These are phyloP conservation scores for Rhizopus sp. DNA, from an alignment of 371 early-diverging fungal species.

Conservation along the genomic window DNA sequence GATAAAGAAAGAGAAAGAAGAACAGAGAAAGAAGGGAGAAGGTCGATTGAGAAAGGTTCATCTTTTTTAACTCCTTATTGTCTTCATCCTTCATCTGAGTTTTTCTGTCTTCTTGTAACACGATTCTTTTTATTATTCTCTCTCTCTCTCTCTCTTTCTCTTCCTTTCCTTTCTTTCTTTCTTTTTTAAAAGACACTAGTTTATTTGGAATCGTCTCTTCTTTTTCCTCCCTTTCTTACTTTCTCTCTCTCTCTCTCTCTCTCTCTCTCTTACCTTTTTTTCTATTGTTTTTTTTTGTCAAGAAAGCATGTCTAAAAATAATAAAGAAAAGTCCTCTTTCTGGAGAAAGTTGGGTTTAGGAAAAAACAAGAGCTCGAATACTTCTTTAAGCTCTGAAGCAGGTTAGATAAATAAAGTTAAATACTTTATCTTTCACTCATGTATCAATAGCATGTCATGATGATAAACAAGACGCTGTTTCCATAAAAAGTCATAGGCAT, in stretches of 20 bases:
- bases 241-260: too few species aligned
- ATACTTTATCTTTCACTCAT: not conserved
- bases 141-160: not conserved
- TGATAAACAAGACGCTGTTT: not conserved
- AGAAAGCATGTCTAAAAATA: not conserved
- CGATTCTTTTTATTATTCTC: not conserved
- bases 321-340: constrained; percentile 17
- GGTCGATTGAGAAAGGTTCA: not conserved
- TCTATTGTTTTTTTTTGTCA: not conserved
- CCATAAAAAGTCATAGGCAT: not conserved
- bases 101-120: not conserved
- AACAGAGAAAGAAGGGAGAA: not conserved
- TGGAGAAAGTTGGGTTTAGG: constrained; percentile 24
- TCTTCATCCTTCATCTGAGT: not conserved
- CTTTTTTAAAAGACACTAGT: not conserved
- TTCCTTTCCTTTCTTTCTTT: not conserved
- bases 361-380: constrained; percentile 15
- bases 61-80: not conserved
- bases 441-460: not conserved
- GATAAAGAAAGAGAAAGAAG: too few species aligned
- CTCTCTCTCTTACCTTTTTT: not conserved
- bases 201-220: too few species aligned
- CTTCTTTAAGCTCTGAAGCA: not conserved
- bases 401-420: not conserved
- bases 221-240: not conserved